Percentiles rank a stretch among this genome's conserved stretches.
These are phyloP conservation scores for Meyerozyma sp. DNA, from an alignment of 1,139 yeast species.

Conservation along the genomic window DNA sequence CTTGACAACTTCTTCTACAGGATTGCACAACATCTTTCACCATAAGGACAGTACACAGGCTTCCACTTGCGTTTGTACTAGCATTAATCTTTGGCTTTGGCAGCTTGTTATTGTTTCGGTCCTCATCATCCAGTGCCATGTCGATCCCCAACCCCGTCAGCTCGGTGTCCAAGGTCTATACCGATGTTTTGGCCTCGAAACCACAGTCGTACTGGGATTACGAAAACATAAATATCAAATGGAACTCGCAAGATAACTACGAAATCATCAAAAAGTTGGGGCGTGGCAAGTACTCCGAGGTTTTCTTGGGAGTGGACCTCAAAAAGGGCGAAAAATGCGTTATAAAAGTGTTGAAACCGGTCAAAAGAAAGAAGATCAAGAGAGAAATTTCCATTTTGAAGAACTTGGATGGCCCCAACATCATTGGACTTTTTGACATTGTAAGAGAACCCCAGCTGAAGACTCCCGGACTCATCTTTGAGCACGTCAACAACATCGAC, in stretches of 20 bases:
- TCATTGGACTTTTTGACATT: constrained; percentile 62
- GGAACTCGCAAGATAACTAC: constrained; percentile 45
- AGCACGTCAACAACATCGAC: constrained; percentile 65
- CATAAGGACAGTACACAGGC: not conserved
- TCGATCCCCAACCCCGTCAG: constrained; percentile 10
- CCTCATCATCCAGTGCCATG: constrained; percentile 8
- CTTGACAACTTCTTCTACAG: not conserved
- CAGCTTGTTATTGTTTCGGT: constrained; percentile 4
- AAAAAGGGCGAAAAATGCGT: constrained; percentile 49
- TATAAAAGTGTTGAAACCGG: constrained; percentile 87
- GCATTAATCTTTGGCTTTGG: constrained; percentile 1
- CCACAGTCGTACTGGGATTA: constrained; percentile 47
- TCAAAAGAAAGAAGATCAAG: constrained; percentile 71
- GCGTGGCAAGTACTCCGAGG: constrained; percentile 46
- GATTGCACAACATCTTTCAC: not conserved
- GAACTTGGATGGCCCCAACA: constrained; percentile 72
- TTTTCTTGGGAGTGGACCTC: constrained; percentile 35
- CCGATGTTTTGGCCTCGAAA: constrained; percentile 39
- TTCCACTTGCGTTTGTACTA: constrained; percentile 1
- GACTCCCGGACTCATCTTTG: constrained; percentile 73
- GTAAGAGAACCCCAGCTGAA: constrained; percentile 71
- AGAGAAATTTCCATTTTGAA: constrained; percentile 73
- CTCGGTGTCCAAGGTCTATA: constrained; percentile 37
- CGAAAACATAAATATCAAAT: constrained; percentile 38
- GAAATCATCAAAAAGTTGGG: constrained; percentile 44